Conservation (phyloP, 176 grass and related monocot genomes). For the Saccharum spontaneum region DNA sequence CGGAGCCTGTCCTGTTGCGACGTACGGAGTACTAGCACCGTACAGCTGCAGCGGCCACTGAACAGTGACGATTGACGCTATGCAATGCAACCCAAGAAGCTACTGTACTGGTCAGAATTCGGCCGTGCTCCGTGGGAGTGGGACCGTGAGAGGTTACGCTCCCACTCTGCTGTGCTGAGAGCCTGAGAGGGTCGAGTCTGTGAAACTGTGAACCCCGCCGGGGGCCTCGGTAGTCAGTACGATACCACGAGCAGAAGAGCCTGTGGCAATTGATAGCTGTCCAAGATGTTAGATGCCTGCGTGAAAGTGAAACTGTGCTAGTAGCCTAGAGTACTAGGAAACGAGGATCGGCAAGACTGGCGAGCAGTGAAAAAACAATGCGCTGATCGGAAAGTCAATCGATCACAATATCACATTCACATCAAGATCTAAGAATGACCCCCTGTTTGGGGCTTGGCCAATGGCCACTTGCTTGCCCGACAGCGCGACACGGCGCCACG, state of each 20-base stretch:
- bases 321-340: neutral
- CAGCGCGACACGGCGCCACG: constrained; percentile 21
- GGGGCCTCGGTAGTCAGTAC: neutral
- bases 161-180: neutral
- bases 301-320: neutral
- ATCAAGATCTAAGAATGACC: neutral
- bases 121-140: neutral
- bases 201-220: neutral
- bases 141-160: neutral
- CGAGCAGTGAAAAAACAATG: neutral
- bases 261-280: neutral
- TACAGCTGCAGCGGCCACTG: neutral
- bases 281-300: neutral
- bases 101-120: neutral
- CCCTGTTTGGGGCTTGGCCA: too few species aligned
- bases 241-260: neutral
- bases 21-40: neutral
- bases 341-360: neutral
- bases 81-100: neutral
- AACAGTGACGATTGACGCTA: neutral
- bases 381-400: constrained; percentile 1
- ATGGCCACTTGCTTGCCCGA: neutral
- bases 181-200: neutral
- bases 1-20: neutral
- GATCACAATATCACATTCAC: neutral